phyloP scores from a whole-genome alignment of 306 rosid genomes.

The Trichosanthes truncata region DNA sequence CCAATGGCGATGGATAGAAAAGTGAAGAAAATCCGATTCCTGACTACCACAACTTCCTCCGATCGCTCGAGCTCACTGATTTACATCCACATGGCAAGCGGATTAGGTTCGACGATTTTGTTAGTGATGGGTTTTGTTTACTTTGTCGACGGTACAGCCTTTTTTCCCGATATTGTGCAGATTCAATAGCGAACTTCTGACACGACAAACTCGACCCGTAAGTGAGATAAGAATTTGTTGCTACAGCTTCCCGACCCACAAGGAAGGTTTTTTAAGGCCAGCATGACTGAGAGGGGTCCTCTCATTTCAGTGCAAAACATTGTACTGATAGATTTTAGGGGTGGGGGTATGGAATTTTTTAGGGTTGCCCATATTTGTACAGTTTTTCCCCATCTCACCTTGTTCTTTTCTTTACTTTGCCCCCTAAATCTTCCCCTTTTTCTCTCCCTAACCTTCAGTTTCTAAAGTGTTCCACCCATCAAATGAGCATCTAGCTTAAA shows the following conservation, averaged over 20 bases:
- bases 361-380: slow-evolving; percentile 66
- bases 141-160: slow-evolving; percentile 20
- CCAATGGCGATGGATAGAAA: slow-evolving; percentile 27
- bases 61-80: slow-evolving; percentile 15
- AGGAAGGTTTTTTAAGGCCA: neutral
- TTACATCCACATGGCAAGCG: slow-evolving; percentile 1
- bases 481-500: slow-evolving; percentile 43
- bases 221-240: neutral
- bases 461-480: slow-evolving; percentile 30
- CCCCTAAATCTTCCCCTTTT: neutral
- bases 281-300: slow-evolving; percentile 1
- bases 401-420: slow-evolving; percentile 5
- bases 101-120: slow-evolving; percentile 19
- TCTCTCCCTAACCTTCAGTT: slow-evolving; percentile 20
- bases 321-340: neutral
- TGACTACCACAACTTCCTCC: neutral
- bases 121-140: slow-evolving; percentile 26
- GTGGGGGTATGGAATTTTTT: slow-evolving; percentile 35
- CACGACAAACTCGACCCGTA: neutral
- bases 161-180: neutral
- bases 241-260: slow-evolving; percentile 3
- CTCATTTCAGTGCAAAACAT: slow-evolving; percentile 12
- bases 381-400: slow-evolving; percentile 22
- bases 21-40: neutral
- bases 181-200: slow-evolving; percentile 24